phyloP scores from a whole-genome alignment of 345 rosid species.

The Boechera stricta region DNA sequence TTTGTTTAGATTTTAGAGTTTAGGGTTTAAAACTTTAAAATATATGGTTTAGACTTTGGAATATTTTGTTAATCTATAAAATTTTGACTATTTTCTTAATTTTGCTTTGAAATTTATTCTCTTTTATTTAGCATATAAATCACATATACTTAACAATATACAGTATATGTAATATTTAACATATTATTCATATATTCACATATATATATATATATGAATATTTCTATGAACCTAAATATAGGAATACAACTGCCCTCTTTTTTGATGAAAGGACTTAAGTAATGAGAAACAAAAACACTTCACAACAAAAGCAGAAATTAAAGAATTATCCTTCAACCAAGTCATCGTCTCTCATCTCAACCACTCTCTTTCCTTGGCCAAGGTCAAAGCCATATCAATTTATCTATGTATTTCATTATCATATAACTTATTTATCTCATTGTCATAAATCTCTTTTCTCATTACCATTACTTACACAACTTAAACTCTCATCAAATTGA shows the following conservation, averaged over 20 bases:
- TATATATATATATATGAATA: not conserved
- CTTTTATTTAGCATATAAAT: not conserved
- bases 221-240: not conserved
- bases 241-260: conserved; percentile 37
- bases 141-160: not conserved
- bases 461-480: conserved; percentile 9
- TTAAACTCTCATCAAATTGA: not conserved
- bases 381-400: conserved; percentile 7
- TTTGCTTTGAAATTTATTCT: not conserved
- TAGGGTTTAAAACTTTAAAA: not conserved
- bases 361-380: conserved; percentile 1
- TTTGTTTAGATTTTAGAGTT: not conserved
- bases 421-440: not conserved
- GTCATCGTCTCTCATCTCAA: conserved; percentile 25
- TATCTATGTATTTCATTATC: not conserved
- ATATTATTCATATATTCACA: not conserved
- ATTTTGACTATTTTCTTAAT: not conserved
- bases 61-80: not conserved
- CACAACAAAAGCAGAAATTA: conserved; percentile 31
- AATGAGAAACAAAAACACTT: conserved; percentile 23
- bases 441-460: not conserved
- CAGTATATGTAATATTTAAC: not conserved
- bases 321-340: conserved; percentile 11
- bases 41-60: not conserved
- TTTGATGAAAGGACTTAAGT: conserved; percentile 6